These are phyloP conservation scores for Endocarpon pusillum DNA, from an alignment of 495 filamentous ascomycete species.

Conservation along the genomic window DNA sequence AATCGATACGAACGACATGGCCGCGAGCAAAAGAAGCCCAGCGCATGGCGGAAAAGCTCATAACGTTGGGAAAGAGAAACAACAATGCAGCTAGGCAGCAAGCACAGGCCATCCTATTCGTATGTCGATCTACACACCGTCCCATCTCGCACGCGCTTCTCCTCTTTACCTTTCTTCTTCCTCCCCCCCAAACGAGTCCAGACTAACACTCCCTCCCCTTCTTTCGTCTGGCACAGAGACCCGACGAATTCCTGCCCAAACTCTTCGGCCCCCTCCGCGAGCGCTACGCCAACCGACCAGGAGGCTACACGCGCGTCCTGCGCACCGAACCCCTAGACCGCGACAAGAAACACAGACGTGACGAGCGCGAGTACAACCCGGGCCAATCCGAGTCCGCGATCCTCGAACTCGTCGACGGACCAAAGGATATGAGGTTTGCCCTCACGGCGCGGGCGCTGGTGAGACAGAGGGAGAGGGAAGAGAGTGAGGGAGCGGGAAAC, in stretches of 20 bases:
- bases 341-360: constrained; percentile 25
- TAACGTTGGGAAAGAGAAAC: constrained; percentile 83
- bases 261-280: constrained; percentile 68
- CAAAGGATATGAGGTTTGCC: constrained; percentile 85
- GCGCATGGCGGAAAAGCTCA: constrained; percentile 76
- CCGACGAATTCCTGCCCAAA: constrained; percentile 49
- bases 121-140: constrained; percentile 27
- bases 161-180: background rate
- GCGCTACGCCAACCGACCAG: constrained; percentile 65
- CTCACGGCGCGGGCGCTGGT: constrained; percentile 73
- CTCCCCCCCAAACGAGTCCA: background rate
- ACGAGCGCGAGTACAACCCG: no score
- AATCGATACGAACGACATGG: constrained; percentile 87
- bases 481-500: constrained; percentile 24
- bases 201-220: background rate
- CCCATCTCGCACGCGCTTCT: background rate
- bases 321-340: constrained; percentile 55
- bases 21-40: constrained; percentile 95
- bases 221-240: constrained; percentile 1
- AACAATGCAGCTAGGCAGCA: constrained; percentile 52
- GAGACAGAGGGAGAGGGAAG: constrained; percentile 33
- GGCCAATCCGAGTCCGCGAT: constrained; percentile 68
- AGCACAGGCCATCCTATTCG: constrained; percentile 64
- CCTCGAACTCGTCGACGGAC: constrained; percentile 91
- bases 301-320: constrained; percentile 88